Conservation (phyloP, 495 filamentous ascomycete genomes). For the Talaromyces stipitatus region DNA sequence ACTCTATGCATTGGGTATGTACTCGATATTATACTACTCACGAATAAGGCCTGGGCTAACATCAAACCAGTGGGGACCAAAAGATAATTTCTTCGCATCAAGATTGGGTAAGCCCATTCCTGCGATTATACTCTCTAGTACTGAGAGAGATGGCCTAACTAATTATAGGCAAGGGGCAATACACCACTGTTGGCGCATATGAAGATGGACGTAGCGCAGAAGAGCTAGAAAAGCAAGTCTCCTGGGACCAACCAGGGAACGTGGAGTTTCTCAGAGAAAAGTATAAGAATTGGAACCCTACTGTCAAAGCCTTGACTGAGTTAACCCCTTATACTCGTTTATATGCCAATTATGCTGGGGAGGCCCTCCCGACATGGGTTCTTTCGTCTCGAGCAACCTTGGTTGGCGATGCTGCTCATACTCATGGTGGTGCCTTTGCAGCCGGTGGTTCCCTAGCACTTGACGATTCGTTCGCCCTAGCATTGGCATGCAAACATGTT, state of each 20-base stretch:
- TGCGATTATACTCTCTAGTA: not conserved
- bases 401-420: conserved; percentile 41
- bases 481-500: conserved; percentile 18
- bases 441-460: conserved; percentile 45
- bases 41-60: not conserved
- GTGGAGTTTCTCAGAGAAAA: conserved; percentile 27
- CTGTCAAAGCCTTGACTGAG: conserved; percentile 31
- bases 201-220: conserved; percentile 27
- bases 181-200: conserved; percentile 41
- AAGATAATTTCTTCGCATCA: conserved; percentile 40
- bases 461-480: conserved; percentile 34
- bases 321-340: conserved; percentile 32
- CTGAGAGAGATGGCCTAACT: conserved; percentile 11
- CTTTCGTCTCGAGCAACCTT: conserved; percentile 31
- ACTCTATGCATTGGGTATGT: conserved; percentile 37
- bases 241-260: conserved; percentile 33
- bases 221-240: conserved; percentile 28
- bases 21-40: too few species aligned
- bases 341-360: conserved; percentile 37
- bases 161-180: conserved; percentile 23
- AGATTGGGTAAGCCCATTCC: conserved; percentile 25
- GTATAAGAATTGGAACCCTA: conserved; percentile 40
- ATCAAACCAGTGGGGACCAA: conserved; percentile 29
- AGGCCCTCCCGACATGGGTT: conserved; percentile 33
- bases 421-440: conserved; percentile 43